phyloP scores from a whole-genome alignment of 305 asterid genomes.

The Salvia sclarea region DNA sequence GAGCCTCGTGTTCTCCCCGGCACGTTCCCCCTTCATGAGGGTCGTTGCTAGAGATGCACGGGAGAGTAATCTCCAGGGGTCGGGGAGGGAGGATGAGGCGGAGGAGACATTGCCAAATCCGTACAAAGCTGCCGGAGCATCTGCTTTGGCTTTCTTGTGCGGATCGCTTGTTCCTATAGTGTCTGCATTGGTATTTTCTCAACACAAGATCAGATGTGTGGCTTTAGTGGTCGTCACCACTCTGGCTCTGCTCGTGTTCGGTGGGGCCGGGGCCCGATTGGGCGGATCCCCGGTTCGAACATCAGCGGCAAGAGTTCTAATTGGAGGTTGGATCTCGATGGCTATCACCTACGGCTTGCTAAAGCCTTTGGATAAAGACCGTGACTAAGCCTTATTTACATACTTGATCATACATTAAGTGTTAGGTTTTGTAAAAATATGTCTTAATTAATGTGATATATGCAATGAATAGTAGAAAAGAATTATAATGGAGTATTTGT shows the following conservation, averaged over 20 bases:
- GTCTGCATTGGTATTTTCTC: conserved; percentile 37
- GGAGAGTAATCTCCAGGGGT: conserved; percentile 9
- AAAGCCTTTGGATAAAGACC: conserved; percentile 45
- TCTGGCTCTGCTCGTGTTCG: conserved; percentile 42
- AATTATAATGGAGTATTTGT: no score
- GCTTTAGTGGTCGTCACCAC: conserved; percentile 45
- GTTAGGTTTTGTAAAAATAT: no score
- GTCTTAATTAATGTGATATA: no score
- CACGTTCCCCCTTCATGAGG: conserved; percentile 28
- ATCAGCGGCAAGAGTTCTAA: conserved; percentile 52
- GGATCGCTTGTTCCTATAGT: conserved; percentile 55
- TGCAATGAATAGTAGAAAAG: no score
- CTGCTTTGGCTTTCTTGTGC: conserved; percentile 51
- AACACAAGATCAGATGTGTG: conserved; percentile 29
- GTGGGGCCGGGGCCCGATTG: conserved; percentile 53
- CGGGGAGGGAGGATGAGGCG: conserved; percentile 5
- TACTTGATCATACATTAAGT: background rate
- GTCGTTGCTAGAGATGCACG: conserved; percentile 9
- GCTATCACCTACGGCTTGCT: conserved; percentile 59
- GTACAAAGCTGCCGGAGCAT: conserved; percentile 53
- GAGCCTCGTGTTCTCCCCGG: conserved; percentile 14
- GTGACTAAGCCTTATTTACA: background rate
- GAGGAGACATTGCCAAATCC: conserved; percentile 46
- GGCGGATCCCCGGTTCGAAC: conserved; percentile 50
- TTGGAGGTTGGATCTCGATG: conserved; percentile 76